Conservation (phyloP, 106 monocot species). For the Ottelia alismoides region DNA sequence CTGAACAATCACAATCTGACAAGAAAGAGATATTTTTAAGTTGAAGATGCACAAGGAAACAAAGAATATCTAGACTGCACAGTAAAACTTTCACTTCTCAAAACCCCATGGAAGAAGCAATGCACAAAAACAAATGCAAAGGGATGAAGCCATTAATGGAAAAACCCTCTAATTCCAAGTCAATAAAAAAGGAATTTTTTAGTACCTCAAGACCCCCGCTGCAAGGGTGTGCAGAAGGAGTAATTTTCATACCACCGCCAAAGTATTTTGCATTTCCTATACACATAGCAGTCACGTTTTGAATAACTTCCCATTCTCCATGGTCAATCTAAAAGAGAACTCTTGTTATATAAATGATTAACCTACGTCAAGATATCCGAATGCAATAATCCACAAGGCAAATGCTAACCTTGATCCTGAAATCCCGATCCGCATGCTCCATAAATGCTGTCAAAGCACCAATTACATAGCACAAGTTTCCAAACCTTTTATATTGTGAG, state of each 20-base stretch:
- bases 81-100: too few species aligned
- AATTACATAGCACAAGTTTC: conserved; percentile 90
- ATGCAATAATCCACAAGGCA: too few species aligned
- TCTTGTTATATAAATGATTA: too few species aligned
- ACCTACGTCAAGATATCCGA: too few species aligned
- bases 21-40: too few species aligned
- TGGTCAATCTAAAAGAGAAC: conserved; percentile 41
- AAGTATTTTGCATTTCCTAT: conserved; percentile 97
- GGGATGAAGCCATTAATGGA: too few species aligned
- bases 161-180: too few species aligned
- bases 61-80: too few species aligned
- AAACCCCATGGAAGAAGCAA: too few species aligned
- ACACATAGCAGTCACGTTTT: conserved; percentile 78
- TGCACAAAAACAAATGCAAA: too few species aligned
- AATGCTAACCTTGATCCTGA: conserved; percentile 80
- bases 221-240: conserved; percentile 61
- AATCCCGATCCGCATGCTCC: conserved; percentile 66
- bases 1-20: conserved; percentile 83
- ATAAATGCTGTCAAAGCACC: conserved; percentile 82
- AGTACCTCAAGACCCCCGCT: conserved; percentile 76
- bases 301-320: conserved; percentile 60
- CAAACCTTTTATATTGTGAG: conserved; percentile 82
- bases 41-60: too few species aligned
- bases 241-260: conserved; percentile 96
- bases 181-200: too few species aligned